phyloP scores from a whole-genome alignment of 345 rosid genomes.

The Eutrema japonicum region DNA sequence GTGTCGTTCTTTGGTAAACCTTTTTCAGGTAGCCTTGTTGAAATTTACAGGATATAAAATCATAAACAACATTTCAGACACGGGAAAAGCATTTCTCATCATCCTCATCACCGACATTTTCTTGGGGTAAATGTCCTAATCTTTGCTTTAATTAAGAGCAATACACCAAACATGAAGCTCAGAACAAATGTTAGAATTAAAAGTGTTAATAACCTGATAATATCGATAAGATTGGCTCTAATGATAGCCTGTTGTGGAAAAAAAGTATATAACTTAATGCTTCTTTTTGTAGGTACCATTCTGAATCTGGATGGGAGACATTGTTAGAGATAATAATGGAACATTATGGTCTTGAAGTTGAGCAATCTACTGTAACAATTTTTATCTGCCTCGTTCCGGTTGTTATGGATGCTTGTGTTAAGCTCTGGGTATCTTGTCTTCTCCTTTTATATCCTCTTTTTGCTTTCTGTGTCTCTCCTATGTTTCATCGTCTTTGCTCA shows the following conservation, averaged over 20 bases:
- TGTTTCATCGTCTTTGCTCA: constrained; percentile 2
- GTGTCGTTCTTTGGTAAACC: background rate
- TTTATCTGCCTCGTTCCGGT: constrained; percentile 79
- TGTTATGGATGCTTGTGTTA: constrained; percentile 76
- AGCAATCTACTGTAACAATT: constrained; percentile 65
- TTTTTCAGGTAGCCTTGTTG: constrained; percentile 84
- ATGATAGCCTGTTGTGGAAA: background rate
- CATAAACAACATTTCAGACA: constrained; percentile 77
- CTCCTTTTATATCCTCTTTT: constrained; percentile 8
- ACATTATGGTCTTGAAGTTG: constrained; percentile 83
- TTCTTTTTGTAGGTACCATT: constrained; percentile 70
- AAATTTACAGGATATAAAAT: constrained; percentile 91
- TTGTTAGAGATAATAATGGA: constrained; percentile 72
- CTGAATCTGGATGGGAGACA: constrained; percentile 93
- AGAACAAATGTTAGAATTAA: background rate
- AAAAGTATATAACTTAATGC: constrained; percentile 18
- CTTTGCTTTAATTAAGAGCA: background rate
- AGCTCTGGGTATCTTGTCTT: constrained; percentile 77
- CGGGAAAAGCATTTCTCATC: constrained; percentile 90
- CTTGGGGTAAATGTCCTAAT: constrained; percentile 67
- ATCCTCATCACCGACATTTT: constrained; percentile 78
- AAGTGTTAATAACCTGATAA: constrained; percentile 2
- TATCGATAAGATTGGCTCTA: background rate
- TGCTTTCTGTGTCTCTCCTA: background rate
- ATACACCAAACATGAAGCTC: constrained; percentile 4